Evolutionary conservation across 1,284 basidiomycete species (phyloP).

Genomic region (Sparassis latifolia): DNA sequence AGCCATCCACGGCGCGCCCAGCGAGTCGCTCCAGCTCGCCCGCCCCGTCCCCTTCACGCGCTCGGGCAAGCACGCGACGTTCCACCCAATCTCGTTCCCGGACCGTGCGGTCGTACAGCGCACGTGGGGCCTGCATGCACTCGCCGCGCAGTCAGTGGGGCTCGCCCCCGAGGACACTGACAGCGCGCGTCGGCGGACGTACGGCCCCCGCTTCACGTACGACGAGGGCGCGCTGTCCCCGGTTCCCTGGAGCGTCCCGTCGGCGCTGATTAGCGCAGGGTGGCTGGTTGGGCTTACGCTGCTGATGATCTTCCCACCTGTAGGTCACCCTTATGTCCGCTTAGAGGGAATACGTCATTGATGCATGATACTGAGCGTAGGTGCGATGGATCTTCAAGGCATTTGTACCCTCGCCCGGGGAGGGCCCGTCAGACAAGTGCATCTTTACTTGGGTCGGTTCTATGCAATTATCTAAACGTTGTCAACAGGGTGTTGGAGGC

Average conservation of each 20-base stretch:
- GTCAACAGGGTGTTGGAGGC: constrained; percentile 42
- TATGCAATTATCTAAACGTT: background rate
- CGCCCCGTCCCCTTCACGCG: constrained; percentile 43
- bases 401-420: constrained; percentile 47
- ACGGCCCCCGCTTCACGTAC: constrained; percentile 68
- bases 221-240: constrained; percentile 46
- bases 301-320: constrained; percentile 28
- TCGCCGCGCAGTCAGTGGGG: constrained; percentile 10
- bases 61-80: constrained; percentile 43
- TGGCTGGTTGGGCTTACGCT: constrained; percentile 20
- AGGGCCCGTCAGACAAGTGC: constrained; percentile 59
- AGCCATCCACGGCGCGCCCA: constrained; percentile 36
- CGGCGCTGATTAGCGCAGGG: constrained; percentile 34
- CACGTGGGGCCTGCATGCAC: constrained; percentile 67
- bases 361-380: constrained; percentile 24
- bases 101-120: constrained; percentile 74
- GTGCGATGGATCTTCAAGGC: constrained; percentile 47
- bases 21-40: constrained; percentile 32
- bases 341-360: too few species aligned
- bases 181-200: constrained; percentile 27
- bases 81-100: constrained; percentile 55
- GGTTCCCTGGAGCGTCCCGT: constrained; percentile 34
- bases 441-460: constrained; percentile 9
- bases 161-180: constrained; percentile 6
- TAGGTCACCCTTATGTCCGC: constrained; percentile 17